Base-by-base conservation (phyloP, 2,329 filamentous ascomycete genomes). In the Pestalotiopsis sp. region DNA sequence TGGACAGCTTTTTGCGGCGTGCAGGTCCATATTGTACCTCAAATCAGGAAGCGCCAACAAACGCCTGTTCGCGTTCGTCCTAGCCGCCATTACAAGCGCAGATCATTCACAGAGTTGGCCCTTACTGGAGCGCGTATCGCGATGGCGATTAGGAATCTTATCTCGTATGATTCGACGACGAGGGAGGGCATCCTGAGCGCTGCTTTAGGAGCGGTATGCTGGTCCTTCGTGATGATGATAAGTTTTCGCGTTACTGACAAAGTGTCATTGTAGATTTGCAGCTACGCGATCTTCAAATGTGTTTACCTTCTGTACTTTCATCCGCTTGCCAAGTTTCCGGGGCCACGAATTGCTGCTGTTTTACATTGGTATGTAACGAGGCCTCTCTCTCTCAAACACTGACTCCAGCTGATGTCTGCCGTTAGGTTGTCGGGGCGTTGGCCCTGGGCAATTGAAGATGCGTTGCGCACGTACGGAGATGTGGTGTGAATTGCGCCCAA, bases 401-500 rank as follows among this genome's bases (percentile, higher is more conserved):
- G 17, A 13, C 1, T 5, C 13, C 40, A 68, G 66, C 7, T 31
- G 7, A 45, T 17, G 12, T 17, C 40, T 36, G 14, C 56, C 40
- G 6, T 13, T 36, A 23, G 27, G 20, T 31, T 56, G 20, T 17
- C 17, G 41, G 5, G 25, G 14, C 38, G n/a, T 14, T 38, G 56
- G 13, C 17, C 31, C 45, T n/a, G 38, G n/a, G 3, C 38, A 57
- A 57, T 56, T 17, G 40, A 45, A 17, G 13, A 45, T 45, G 40
- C 40, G 17, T 58, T 74, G 12, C 67, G 52, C 45, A 66, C 38
- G 27, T 73, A 73, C 41, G 72, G 72, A 7, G 66, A 70, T 20
- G 66, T 69, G 11, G 71, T 72, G 4, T 68, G 71, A 1, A 66
- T 73, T 13, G 71, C 70, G 13, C 71, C 72, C 13, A 73, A 71